Base-by-base conservation (phyloP, 2,329 filamentous ascomycete genomes). In the Diaporthe citriasiana region DNA sequence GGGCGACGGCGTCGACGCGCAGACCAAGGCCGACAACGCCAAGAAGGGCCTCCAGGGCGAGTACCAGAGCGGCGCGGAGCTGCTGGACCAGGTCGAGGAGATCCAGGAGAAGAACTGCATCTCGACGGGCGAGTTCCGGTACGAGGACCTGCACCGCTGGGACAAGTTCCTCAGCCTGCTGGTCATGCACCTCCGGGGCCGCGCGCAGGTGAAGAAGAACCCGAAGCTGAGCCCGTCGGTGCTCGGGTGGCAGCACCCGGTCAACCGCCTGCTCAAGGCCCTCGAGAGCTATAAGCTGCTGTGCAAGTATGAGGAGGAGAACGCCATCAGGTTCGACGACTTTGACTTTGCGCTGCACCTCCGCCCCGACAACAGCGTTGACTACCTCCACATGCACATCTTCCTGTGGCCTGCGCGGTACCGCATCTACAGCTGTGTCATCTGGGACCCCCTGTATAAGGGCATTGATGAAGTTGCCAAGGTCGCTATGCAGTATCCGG, bases 291-390 rank as follows among this genome's bases (percentile, higher is more conserved):
- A 69, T 22, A 55, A 30, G 35, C 35, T 69, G 50, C 65, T 69
- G 35, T 56, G 51, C n/a, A 69, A 45, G 65, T 69, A 53, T 33
- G 50, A 55, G 33, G 65, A 69, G 50, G 65, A 69, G 35, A 45
- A 69, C 12, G 65, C 45, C n/a, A 69, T 69, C 35, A 22, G 65
- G n/a, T 69, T 69, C 13, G 65, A 69, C 10, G 65, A 69, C 35
- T 69, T 69, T 55, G 65, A 69, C 50, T 69, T 69, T 33, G 65
- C 65, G 27, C 65, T 69, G 25, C 65, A 69, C 65, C 65, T 69
- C n/a, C 50, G 50, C 0, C 65, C 65, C 35, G 65, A 69, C 25
- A 69, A 69, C 27, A 69, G 65, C 50, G 65, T 69, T 25, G 65
- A 69, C 33, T 69, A 69, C 30, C 27, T 69, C 12, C 50, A 69